Percentiles rank a stretch among this genome's conserved stretches.
Evolutionary conservation across 495 filamentous ascomycete species (phyloP).

Genomic region (Lichenothelia convexa): DNA sequence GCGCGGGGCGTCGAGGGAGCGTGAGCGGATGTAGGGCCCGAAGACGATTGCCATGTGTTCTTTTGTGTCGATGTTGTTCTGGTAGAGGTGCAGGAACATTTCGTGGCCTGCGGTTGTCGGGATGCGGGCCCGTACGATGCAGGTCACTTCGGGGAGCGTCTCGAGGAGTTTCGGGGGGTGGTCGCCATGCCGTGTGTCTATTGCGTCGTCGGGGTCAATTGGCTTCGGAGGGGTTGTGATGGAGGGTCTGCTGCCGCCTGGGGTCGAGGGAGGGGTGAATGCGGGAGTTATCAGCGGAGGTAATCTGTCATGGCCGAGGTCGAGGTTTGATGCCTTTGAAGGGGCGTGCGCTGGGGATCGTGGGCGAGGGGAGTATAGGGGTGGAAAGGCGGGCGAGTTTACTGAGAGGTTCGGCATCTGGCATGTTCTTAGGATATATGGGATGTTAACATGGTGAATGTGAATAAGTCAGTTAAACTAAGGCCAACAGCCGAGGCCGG

Average conservation of each 20-base stretch:
- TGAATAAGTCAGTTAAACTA: too few relatives aligned
- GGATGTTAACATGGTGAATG: too few relatives aligned
- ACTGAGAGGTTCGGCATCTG: constrained; percentile 20
- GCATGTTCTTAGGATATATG: constrained; percentile 6
- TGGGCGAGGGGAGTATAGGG: constrained; percentile 13
- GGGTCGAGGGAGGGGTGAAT: constrained; percentile 26
- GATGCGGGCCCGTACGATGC: constrained; percentile 26
- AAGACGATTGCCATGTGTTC: constrained; percentile 98
- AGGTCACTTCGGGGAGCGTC: constrained; percentile 21
- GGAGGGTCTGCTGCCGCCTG: constrained; percentile 14
- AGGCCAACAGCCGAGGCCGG: too few relatives aligned
- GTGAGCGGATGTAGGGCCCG: constrained; percentile 63
- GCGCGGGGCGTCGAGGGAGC: constrained; percentile 56
- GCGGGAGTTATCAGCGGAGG: constrained; percentile 22
- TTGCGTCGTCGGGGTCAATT: too few relatives aligned
- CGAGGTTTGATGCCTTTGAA: constrained; percentile 12
- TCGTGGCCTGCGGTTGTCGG: constrained; percentile 46
- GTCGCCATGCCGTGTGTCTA: constrained; percentile 9
- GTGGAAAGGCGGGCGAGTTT: constrained; percentile 20
- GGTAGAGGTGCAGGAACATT: constrained; percentile 93
- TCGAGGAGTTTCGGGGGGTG: constrained; percentile 9
- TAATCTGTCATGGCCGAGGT: constrained; percentile 8
- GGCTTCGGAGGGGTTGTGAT: constrained; percentile 12
- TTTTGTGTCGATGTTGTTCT: constrained; percentile 81
- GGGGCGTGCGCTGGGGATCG: constrained; percentile 8